A percentile compares a stretch with the other conserved stretches of the same genome.
phyloP scores from a whole-genome alignment of 768 basidiomycete genomes.

The Tricholoma sp. region DNA sequence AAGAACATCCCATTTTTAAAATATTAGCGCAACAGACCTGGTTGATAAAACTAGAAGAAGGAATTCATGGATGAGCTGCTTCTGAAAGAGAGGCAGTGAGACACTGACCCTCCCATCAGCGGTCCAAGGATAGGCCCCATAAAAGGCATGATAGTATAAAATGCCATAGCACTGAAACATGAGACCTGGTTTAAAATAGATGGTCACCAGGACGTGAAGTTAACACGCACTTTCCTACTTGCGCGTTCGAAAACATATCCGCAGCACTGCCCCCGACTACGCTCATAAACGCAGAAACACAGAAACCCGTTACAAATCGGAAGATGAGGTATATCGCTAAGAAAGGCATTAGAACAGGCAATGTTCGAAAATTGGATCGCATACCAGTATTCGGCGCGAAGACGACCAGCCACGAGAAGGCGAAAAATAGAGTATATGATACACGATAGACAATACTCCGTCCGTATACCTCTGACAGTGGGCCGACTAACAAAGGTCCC shows the following conservation, averaged over 20 bases:
- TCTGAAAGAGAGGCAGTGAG: background rate
- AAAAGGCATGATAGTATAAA: conserved; percentile 53
- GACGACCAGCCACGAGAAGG: conserved; percentile 65
- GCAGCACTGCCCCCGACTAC: conserved; percentile 54
- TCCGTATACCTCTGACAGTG: conserved; percentile 57
- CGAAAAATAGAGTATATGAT: conserved; percentile 56
- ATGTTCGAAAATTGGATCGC: conserved; percentile 14
- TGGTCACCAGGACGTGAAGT: too few species aligned
- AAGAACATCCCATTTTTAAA: background rate
- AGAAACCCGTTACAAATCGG: conserved; percentile 50
- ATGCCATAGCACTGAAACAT: conserved; percentile 38
- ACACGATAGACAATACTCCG: conserved; percentile 56
- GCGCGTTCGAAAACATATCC: conserved; percentile 50
- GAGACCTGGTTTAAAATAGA: background rate
- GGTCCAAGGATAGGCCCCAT: conserved; percentile 52
- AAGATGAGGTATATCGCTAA: conserved; percentile 56
- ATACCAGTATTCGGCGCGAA: conserved; percentile 66
- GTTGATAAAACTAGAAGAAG: conserved; percentile 56
- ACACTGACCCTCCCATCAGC: conserved; percentile 49
- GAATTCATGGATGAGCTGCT: background rate
- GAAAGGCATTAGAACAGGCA: background rate
- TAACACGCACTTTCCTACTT: conserved; percentile 52
- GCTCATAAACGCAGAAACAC: conserved; percentile 48
- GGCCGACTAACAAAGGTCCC: conserved; percentile 51
- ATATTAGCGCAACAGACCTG: conserved; percentile 33